Base-by-base conservation (phyloP, 2,329 filamentous ascomycete species). In the Lachnellula subtilissima region DNA sequence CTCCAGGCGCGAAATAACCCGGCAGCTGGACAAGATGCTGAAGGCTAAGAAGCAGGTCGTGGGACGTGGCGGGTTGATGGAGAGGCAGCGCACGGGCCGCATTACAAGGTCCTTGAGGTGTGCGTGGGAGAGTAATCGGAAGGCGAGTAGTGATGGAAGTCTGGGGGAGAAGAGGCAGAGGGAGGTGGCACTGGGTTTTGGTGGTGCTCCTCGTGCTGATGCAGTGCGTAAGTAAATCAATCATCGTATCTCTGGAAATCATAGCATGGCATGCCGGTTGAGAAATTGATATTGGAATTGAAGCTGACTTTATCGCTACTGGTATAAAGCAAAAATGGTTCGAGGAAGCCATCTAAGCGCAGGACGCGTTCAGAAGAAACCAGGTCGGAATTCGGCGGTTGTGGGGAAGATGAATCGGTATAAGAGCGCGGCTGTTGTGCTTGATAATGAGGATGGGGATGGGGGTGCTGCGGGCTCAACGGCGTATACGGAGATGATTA, bases 61-160 rank as follows among this genome's bases (percentile, higher is more conserved):
- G n/a, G 58, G 57, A 9, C 51, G 48, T 5, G 61, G 60, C 1
- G 61, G 50, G 15, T 62, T 67, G 46, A 58, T 70, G 54, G 62
- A 65, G 45, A 55, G 69, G 25, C 62, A 65, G 50, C 17, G 43
- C 3, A 36, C 36, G 4, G 56, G 56, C 1, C 50, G 61, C 5
- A 49, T 72, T 32, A 72, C 70, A 1, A 57, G 69, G n/a, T 36
- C 58, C 1, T 58, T 71, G 57, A 64, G 53, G 32, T 57, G 53
- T 25, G 63, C 60, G 17, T 71, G 70, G 58, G 53, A 60, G 51
- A 60, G 66, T 19, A 53, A 57, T 19, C 55, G 46, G 32, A 50
- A 17, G 40, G 35, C 56, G n/a, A 53, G 56, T 52, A 70, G 66
- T 52, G 61, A 65, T 52, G 60, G 65, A 7, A 56, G 48, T 32